phyloP scores from a whole-genome alignment of 441 rosid species.

The Erodium trifolium region DNA sequence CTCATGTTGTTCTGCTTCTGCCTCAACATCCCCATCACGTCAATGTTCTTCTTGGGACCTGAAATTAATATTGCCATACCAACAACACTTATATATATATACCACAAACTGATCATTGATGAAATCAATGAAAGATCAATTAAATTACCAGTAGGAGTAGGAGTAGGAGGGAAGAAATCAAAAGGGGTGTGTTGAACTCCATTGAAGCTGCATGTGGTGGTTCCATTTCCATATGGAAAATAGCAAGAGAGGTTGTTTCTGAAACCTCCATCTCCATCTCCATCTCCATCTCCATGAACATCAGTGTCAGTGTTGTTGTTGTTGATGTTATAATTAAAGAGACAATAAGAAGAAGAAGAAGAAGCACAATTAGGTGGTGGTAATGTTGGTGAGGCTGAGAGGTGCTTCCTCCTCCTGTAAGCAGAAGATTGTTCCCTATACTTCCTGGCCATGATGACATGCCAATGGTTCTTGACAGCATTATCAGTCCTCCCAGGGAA shows the following conservation, averaged over 20 bases:
- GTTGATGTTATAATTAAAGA: too few relatives aligned
- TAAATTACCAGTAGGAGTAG: neutral
- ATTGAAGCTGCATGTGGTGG: neutral
- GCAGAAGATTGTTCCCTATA: conserved; percentile 66
- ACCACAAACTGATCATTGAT: conserved; percentile 4
- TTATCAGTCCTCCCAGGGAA: conserved; percentile 88
- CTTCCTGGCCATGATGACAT: conserved; percentile 78
- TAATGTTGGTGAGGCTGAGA: conserved; percentile 17
- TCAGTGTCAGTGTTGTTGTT: too few relatives aligned
- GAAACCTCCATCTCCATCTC: too few relatives aligned
- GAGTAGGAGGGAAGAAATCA: conserved; percentile 35
- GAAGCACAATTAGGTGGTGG: conserved; percentile 29
- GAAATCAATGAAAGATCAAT: conserved; percentile 3
- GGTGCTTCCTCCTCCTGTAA: conserved; percentile 50
- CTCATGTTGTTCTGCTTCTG: neutral
- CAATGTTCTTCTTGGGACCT: conserved; percentile 37
- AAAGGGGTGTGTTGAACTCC: conserved; percentile 23
- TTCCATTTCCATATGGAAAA: neutral
- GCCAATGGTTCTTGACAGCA: conserved; percentile 89
- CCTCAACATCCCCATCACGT: conserved; percentile 27
- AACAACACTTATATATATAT: neutral
- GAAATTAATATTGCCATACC: conserved; percentile 22
- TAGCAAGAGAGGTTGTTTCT: too few relatives aligned
- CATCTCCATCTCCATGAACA: neutral
- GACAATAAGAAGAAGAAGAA: conserved; percentile 21